Evolutionary conservation across 2,329 filamentous ascomycete species (phyloP).

Genomic region (Nigrograna mackinnonii): DNA sequence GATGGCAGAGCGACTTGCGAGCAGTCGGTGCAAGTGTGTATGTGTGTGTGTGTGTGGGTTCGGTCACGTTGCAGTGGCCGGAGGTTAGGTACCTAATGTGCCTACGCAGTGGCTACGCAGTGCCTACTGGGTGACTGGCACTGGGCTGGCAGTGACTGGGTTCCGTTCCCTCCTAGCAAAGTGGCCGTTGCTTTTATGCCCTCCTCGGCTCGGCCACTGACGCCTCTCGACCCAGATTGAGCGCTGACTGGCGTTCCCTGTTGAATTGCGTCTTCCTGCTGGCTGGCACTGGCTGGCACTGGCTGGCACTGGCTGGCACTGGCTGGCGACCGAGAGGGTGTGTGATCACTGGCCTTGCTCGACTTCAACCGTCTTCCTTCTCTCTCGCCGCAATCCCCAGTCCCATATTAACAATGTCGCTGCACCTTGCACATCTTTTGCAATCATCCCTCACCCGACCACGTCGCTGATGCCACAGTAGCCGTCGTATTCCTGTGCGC

Average conservation of each 20-base stretch:
- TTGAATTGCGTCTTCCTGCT: slow-evolving; percentile 22
- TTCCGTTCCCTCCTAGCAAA: too few species aligned
- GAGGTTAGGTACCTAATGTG: too few species aligned
- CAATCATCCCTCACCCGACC: slow-evolving; percentile 21
- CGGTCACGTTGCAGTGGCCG: neutral
- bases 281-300: slow-evolving; percentile 9
- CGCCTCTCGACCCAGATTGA: slow-evolving; percentile 1
- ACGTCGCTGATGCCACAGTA: slow-evolving; percentile 19
- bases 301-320: too few species aligned
- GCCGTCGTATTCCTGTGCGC: slow-evolving; percentile 19
- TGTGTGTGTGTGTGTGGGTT: neutral
- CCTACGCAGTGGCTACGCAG: too few species aligned
- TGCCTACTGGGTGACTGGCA: neutral
- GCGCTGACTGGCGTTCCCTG: slow-evolving; percentile 16
- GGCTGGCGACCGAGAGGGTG: too few species aligned
- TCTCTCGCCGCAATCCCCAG: slow-evolving; percentile 12
- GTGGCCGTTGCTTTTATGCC: slow-evolving; percentile 10
- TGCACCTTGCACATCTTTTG: slow-evolving; percentile 23
- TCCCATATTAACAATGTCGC: slow-evolving; percentile 28
- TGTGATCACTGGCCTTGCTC: slow-evolving; percentile 18
- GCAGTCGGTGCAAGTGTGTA: too few species aligned
- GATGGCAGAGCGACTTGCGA: too few species aligned
- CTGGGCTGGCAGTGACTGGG: slow-evolving; percentile 9
- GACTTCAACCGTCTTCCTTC: slow-evolving; percentile 25
- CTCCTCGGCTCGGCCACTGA: slow-evolving; percentile 5